Conservation (phyloP, 176 grass and related monocot species). For the Otatea glauca region DNA sequence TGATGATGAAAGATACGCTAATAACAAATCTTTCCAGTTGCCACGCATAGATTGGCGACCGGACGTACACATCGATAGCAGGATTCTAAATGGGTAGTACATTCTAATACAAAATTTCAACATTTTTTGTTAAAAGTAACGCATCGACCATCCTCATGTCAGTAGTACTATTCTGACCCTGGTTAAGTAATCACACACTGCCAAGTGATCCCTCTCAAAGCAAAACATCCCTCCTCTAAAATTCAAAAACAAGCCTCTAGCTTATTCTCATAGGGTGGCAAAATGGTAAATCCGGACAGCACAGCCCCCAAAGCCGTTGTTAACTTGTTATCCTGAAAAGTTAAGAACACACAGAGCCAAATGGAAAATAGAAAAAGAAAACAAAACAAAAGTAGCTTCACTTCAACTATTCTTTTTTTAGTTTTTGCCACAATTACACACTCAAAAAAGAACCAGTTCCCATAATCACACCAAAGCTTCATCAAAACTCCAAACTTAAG, state of each 20-base stretch:
- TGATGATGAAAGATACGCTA: not conserved
- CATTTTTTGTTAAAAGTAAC: not conserved
- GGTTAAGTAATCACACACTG: not conserved
- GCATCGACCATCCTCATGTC: not conserved
- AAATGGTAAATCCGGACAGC: not conserved
- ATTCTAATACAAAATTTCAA: not conserved
- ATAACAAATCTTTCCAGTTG: not conserved
- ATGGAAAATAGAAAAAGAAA: not conserved
- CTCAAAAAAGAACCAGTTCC: not conserved
- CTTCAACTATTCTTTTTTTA: not conserved
- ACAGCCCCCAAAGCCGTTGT: constrained; percentile 40
- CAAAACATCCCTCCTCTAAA: constrained; percentile 36
- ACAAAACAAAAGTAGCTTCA: constrained; percentile 1
- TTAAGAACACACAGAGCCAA: not conserved
- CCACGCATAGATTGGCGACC: not conserved
- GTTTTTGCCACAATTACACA: not conserved
- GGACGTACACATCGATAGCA: not conserved
- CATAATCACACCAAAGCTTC: constrained; percentile 34
- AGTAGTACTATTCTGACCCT: not conserved
- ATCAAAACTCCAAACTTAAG: not conserved
- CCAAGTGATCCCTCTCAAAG: not conserved
- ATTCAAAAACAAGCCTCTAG: constrained; percentile 23
- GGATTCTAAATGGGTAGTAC: not conserved
- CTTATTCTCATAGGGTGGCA: not conserved
- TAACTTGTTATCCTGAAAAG: constrained; percentile 7